Percentiles rank a stretch among this genome's conserved stretches.
These are phyloP conservation scores for Canavalia gladiata DNA, from an alignment of 306 rosid species.

Conservation along the genomic window DNA sequence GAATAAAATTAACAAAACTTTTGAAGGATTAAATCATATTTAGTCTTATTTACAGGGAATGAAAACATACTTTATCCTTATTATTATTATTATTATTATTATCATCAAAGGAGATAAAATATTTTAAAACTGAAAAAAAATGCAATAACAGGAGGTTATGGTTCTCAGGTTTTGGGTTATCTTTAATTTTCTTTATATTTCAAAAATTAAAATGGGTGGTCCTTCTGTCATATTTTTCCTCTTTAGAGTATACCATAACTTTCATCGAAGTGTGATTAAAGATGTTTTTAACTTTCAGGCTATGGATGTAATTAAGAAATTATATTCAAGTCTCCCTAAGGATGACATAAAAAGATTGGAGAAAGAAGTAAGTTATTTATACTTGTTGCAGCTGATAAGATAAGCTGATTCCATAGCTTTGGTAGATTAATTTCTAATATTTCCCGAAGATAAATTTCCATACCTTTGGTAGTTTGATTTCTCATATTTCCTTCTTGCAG, in stretches of 20 bases:
- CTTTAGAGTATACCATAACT: background rate
- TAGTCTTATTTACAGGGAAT: too few relatives aligned
- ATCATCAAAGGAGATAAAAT: background rate
- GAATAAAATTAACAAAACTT: too few relatives aligned
- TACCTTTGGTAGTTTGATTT: constrained; percentile 39
- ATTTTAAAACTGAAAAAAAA: background rate
- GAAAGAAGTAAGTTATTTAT: constrained; percentile 77
- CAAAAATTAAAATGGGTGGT: background rate
- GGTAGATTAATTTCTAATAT: constrained; percentile 40
- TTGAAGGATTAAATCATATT: too few relatives aligned
- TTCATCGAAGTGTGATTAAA: constrained; percentile 35
- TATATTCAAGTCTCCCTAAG: constrained; percentile 75
- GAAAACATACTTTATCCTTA: too few relatives aligned
- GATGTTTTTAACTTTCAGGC: constrained; percentile 62
- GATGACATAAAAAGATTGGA: constrained; percentile 90
- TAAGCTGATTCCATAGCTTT: constrained; percentile 30
- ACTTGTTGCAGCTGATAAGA: background rate
- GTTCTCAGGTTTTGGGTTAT: background rate
- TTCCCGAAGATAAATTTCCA: background rate
- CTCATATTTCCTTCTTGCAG: constrained; percentile 53
- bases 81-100: background rate
- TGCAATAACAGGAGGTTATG: constrained; percentile 1
- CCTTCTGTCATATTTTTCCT: background rate
- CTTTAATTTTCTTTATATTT: background rate
- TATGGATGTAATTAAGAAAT: constrained; percentile 85